Percentiles rank a stretch among this genome's conserved stretches.
phyloP scores from a whole-genome alignment of 2,329 filamentous ascomycete species.

The Xylaria sp. region DNA sequence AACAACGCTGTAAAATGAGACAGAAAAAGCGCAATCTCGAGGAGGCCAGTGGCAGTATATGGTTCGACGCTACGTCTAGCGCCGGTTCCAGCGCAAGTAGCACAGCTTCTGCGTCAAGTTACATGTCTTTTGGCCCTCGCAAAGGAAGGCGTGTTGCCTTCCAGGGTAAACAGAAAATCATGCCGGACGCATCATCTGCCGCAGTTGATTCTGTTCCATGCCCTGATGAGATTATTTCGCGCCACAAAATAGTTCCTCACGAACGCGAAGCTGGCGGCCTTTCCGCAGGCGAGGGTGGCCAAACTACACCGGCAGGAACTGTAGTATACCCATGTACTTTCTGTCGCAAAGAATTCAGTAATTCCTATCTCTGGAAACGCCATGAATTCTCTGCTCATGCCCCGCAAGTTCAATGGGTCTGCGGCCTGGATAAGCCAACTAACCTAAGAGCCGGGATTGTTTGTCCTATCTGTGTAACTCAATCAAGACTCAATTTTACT shows the following conservation, averaged over 20 bases:
- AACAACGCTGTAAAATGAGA: not conserved
- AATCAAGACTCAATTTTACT: too few species aligned
- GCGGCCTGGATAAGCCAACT: not conserved
- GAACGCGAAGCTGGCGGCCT: not conserved
- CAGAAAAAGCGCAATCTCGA: not conserved
- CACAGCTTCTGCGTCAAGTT: not conserved
- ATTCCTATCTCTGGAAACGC: not conserved
- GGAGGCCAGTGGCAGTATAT: not conserved
- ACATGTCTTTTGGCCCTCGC: slow-evolving; percentile 20
- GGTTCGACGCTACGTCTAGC: not conserved
- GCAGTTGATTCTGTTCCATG: too few species aligned
- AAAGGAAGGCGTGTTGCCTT: slow-evolving; percentile 21
- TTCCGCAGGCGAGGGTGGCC: not conserved
- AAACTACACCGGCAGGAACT: not conserved
- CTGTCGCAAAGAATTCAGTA: not conserved
- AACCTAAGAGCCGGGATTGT: too few species aligned
- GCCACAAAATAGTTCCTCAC: not conserved
- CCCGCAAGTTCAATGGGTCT: slow-evolving; percentile 2
- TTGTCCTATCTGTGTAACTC: not conserved
- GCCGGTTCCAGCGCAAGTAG: not conserved
- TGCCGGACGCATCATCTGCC: too few species aligned
- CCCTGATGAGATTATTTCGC: not conserved
- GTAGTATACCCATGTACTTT: not conserved
- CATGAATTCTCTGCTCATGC: not conserved
- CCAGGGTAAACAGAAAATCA: not conserved